A percentile compares a stretch with the other conserved stretches of the same genome.
phyloP scores from a whole-genome alignment of 2,329 filamentous ascomycete species.

The Chrysosporium keratinophilum region DNA sequence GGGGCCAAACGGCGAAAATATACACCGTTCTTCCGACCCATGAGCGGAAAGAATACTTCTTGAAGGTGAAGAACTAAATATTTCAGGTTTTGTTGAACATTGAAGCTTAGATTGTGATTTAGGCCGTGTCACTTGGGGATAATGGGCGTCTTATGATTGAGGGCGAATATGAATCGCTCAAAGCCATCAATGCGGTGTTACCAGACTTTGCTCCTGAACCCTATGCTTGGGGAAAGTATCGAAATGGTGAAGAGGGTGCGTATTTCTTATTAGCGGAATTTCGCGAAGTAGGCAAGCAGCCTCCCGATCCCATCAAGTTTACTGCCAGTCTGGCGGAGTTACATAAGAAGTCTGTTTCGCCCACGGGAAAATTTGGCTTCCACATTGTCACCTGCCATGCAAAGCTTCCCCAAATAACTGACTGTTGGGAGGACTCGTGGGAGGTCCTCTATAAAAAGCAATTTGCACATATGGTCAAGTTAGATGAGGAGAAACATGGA shows the following conservation, averaged over 20 bases:
- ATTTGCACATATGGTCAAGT: conserved; percentile 14
- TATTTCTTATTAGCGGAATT: conserved; percentile 21
- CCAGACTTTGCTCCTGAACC: conserved; percentile 15
- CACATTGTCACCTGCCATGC: conserved; percentile 20
- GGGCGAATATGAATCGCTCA: conserved; percentile 18
- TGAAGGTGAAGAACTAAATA: conserved; percentile 7
- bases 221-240: conserved; percentile 16
- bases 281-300: conserved; percentile 16
- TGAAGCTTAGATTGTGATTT: not conserved
- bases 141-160: conserved; percentile 8
- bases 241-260: conserved; percentile 1
- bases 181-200: conserved; percentile 13
- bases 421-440: conserved; percentile 19
- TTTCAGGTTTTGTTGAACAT: not conserved
- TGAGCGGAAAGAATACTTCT: conserved; percentile 10
- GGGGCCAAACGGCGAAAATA: conserved; percentile 10
- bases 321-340: conserved; percentile 18
- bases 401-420: conserved; percentile 13
- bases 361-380: conserved; percentile 25
- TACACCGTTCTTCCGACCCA: not conserved
- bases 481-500: conserved; percentile 12
- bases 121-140: conserved; percentile 1
- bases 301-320: conserved; percentile 17
- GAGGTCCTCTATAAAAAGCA: conserved; percentile 18
- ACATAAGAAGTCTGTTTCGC: conserved; percentile 18